These are phyloP conservation scores for Kwoniella shandongensis DNA, from an alignment of 768 basidiomycete species.

Conservation along the genomic window DNA sequence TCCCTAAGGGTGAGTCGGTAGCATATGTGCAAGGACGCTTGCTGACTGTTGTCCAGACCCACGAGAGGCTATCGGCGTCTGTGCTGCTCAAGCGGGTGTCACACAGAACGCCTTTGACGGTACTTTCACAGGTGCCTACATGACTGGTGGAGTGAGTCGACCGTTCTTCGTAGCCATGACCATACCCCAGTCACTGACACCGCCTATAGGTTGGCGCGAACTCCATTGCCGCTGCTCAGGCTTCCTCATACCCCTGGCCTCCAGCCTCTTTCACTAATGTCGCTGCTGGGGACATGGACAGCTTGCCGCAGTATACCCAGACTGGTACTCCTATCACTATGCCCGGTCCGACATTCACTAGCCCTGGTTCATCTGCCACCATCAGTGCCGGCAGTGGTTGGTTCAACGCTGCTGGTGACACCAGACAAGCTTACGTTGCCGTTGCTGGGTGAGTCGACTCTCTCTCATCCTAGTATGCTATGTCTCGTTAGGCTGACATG, in stretches of 20 bases:
- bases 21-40: neutral
- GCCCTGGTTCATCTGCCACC: constrained; percentile 52
- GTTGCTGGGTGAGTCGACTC: constrained; percentile 27
- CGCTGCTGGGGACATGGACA: constrained; percentile 54
- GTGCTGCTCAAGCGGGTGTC: constrained; percentile 28
- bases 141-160: constrained; percentile 45
- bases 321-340: constrained; percentile 64
- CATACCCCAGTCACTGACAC: neutral
- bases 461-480: neutral
- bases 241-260: constrained; percentile 61
- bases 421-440: constrained; percentile 29
- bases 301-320: constrained; percentile 66
- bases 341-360: constrained; percentile 61
- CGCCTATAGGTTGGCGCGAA: constrained; percentile 36
- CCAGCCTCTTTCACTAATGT: constrained; percentile 59
- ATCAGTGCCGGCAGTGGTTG: constrained; percentile 62
- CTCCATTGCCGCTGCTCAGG: constrained; percentile 56
- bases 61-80: constrained; percentile 42
- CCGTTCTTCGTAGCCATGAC: neutral
- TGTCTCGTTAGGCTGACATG: neutral
- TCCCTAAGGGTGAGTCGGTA: constrained; percentile 61
- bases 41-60: constrained; percentile 28
- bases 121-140: constrained; percentile 38
- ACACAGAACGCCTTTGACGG: constrained; percentile 34
- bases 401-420: constrained; percentile 48